Evolutionary conservation across 805 yeast genomes (phyloP).

Genomic region (Zygosaccharomyces gambellarensis): DNA sequence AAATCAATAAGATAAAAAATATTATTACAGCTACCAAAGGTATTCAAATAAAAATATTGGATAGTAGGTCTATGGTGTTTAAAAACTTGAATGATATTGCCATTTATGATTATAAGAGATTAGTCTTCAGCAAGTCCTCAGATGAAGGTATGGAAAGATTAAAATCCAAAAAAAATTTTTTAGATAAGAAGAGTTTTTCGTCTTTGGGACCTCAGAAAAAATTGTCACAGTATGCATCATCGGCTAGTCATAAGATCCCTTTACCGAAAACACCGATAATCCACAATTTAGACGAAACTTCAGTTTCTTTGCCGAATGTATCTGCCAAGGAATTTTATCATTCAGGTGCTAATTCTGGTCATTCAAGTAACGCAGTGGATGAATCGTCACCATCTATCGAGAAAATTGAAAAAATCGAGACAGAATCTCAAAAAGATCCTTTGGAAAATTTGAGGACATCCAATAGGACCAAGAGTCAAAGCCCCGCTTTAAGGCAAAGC

Average conservation of each 20-base stretch:
- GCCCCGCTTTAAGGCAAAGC: constrained; percentile 9
- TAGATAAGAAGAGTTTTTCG: constrained; percentile 8
- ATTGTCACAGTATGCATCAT: constrained; percentile 4
- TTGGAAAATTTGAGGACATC: constrained; percentile 8
- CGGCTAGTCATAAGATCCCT: constrained; percentile 5
- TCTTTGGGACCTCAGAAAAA: constrained; percentile 8
- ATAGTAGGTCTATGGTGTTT: background rate
- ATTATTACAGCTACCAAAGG: background rate
- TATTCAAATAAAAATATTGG: background rate
- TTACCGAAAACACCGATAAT: constrained; percentile 1
- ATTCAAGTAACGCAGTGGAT: background rate
- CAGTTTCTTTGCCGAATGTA: constrained; percentile 4
- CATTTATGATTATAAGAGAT: constrained; percentile 4
- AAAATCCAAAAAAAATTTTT: constrained; percentile 4
- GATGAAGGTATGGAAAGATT: constrained; percentile 5
- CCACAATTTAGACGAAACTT: background rate
- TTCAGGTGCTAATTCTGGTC: background rate
- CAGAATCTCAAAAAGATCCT: background rate
- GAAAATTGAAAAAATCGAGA: background rate
- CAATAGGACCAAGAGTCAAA: constrained; percentile 11
- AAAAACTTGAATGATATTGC: constrained; percentile 5
- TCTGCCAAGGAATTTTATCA: constrained; percentile 4
- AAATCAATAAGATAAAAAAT: constrained; percentile 4
- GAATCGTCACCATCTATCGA: background rate
- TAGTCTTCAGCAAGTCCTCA: background rate